Percentiles rank a stretch among this genome's conserved stretches.
Evolutionary conservation across 106 monocot species (phyloP).

Genomic region (Dioscorea dumetorum): DNA sequence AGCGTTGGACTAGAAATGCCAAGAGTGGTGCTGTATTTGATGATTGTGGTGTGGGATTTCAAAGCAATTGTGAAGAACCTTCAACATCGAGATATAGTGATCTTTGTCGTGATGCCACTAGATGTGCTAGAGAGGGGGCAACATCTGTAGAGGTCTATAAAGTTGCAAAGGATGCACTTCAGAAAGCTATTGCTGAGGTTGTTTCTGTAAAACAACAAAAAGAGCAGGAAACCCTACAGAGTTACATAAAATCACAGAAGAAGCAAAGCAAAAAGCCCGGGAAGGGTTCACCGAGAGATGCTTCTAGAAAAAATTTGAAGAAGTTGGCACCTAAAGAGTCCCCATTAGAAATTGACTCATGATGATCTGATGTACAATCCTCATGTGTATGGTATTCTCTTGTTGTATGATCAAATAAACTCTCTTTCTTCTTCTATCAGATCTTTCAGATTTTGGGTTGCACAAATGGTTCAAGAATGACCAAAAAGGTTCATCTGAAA

Average conservation of each 20-base stretch:
- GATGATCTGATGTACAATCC: constrained; percentile 13
- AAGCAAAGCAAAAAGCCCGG: constrained; percentile 29
- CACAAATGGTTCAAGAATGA: no score
- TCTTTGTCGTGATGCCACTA: constrained; percentile 47
- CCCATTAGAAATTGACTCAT: constrained; percentile 18
- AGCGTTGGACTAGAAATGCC: constrained; percentile 71
- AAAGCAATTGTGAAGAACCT: constrained; percentile 40
- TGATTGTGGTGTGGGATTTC: constrained; percentile 42
- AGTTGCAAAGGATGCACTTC: constrained; percentile 55
- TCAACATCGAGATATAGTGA: constrained; percentile 48
- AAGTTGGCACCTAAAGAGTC: constrained; percentile 14
- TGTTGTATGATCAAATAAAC: no score
- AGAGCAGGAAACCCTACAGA: constrained; percentile 43
- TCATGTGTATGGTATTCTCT: not conserved
- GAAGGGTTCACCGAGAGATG: constrained; percentile 30
- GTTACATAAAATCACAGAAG: constrained; percentile 35
- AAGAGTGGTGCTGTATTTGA: constrained; percentile 37
- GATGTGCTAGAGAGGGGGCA: constrained; percentile 66
- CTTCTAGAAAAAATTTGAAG: constrained; percentile 22
- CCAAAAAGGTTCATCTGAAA: no score
- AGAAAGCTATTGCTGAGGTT: constrained; percentile 44
- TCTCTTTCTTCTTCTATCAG: no score
- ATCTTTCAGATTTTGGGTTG: no score
- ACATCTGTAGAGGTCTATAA: constrained; percentile 45
- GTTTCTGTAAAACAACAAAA: constrained; percentile 41